phyloP scores from a whole-genome alignment of 192 early-diverging fungal species.

The Coemansia erecta region DNA sequence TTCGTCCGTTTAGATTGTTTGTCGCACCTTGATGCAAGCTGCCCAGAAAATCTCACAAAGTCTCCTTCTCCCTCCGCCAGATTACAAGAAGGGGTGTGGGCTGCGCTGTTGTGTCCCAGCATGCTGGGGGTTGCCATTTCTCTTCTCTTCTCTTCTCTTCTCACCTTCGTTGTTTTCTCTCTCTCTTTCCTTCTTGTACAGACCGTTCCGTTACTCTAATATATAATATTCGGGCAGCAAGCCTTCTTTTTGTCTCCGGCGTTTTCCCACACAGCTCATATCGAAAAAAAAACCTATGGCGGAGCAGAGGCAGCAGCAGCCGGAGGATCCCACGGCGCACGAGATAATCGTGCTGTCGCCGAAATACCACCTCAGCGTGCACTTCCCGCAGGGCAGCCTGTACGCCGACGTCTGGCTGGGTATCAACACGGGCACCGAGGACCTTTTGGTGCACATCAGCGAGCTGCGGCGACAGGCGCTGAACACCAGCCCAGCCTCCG shows the following conservation, averaged over 20 bases:
- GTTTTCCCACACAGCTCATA: background rate
- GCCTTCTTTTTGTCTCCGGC: too few species aligned
- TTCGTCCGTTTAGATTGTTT: background rate
- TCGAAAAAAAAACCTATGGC: background rate
- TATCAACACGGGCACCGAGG: conserved; percentile 33
- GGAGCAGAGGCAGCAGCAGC: conserved; percentile 3
- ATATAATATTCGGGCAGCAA: too few species aligned
- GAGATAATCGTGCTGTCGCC: conserved; percentile 49
- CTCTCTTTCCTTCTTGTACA: too few species aligned
- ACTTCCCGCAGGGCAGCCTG: conserved; percentile 47
- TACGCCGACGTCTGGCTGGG: conserved; percentile 52
- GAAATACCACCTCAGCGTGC: conserved; percentile 45
- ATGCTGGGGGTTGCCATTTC: too few species aligned
- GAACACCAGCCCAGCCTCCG: conserved; percentile 35
- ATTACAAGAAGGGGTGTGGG: background rate
- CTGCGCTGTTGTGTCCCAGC: too few species aligned
- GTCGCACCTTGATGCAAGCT: too few species aligned
- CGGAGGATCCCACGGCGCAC: conserved; percentile 47
- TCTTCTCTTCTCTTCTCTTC: background rate
- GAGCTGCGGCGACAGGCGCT: conserved; percentile 45
- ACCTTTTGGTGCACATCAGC: conserved; percentile 42
- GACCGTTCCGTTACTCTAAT: too few species aligned
- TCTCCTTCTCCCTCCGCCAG: background rate
- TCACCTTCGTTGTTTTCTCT: background rate
- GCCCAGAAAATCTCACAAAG: too few species aligned